Evolutionary conservation across 1,284 basidiomycete genomes (phyloP).

Genomic region (Neolentinus lepideus): DNA sequence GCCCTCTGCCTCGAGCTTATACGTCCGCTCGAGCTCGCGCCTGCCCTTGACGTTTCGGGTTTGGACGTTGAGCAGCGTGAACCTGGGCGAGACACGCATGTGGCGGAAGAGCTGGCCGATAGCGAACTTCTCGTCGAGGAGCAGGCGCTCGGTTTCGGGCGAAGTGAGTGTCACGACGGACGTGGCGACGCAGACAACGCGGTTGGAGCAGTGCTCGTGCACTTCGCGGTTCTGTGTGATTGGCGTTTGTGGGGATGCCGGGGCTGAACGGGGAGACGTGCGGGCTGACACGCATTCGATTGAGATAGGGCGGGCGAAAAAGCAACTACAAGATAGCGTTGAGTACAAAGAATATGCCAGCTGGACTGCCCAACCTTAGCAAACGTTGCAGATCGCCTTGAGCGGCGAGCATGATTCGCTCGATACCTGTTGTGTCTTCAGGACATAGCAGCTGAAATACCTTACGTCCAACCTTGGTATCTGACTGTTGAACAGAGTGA

Average conservation of each 20-base stretch:
- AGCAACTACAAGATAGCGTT: conserved; percentile 34
- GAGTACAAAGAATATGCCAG: neutral
- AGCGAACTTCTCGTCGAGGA: conserved; percentile 61
- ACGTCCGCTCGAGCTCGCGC: conserved; percentile 43
- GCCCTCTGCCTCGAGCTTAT: conserved; percentile 45
- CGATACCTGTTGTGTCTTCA: conserved; percentile 39
- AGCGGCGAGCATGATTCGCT: conserved; percentile 57
- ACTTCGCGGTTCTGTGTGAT: conserved; percentile 59
- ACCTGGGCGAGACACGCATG: conserved; percentile 42
- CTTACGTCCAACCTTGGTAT: neutral
- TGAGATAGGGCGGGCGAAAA: conserved; percentile 51
- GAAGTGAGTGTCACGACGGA: conserved; percentile 53
- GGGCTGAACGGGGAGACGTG: conserved; percentile 28
- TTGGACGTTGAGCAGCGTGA: conserved; percentile 45
- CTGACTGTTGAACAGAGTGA: neutral
- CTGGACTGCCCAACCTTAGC: conserved; percentile 39
- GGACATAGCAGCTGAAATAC: conserved; percentile 43
- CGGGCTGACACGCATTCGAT: conserved; percentile 49
- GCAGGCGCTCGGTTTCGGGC: conserved; percentile 43
- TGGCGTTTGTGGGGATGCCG: conserved; percentile 38
- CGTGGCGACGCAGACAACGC: conserved; percentile 52
- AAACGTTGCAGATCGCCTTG: conserved; percentile 61
- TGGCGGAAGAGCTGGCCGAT: conserved; percentile 66
- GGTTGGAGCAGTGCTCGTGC: conserved; percentile 48
- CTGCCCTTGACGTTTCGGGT: conserved; percentile 19